Conservation (phyloP, 306 rosid genomes). For the Prunus dulcis region DNA sequence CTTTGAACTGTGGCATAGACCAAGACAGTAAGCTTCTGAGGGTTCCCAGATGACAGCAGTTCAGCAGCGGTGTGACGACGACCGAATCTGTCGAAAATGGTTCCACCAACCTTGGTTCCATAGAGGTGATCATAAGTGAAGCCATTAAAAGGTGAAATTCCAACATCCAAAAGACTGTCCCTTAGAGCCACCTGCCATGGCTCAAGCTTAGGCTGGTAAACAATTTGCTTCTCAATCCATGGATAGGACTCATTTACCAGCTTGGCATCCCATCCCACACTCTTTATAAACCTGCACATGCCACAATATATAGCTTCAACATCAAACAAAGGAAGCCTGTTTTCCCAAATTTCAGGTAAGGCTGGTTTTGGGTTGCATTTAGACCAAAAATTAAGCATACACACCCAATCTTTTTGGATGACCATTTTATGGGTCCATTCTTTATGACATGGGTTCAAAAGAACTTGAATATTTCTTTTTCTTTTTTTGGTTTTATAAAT, state of each 20-base stretch:
- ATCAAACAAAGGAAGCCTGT: not conserved
- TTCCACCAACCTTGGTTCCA: constrained; percentile 95
- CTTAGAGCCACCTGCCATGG: constrained; percentile 64
- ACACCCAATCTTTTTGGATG: not conserved
- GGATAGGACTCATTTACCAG: constrained; percentile 75
- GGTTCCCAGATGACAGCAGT: constrained; percentile 67
- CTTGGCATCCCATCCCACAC: constrained; percentile 66
- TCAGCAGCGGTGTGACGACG: constrained; percentile 91
- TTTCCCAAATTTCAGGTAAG: not conserved
- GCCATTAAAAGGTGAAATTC: constrained; percentile 83
- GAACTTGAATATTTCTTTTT: too few species aligned
- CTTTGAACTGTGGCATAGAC: constrained; percentile 78
- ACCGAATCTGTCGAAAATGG: constrained; percentile 77
- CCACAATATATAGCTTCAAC: constrained; percentile 4
- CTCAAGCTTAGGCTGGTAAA: constrained; percentile 59
- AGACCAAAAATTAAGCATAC: not conserved
- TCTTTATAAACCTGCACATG: constrained; percentile 63
- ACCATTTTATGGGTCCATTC: too few species aligned
- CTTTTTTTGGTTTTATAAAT: too few species aligned
- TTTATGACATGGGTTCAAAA: too few species aligned
- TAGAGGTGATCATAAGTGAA: constrained; percentile 88
- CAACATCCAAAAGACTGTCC: constrained; percentile 70
- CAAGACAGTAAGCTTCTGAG: constrained; percentile 58
- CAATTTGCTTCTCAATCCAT: constrained; percentile 88
- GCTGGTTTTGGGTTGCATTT: not conserved